phyloP scores from a whole-genome alignment of 208 protist genomes.

The Trypanosoma boissoni region DNA sequence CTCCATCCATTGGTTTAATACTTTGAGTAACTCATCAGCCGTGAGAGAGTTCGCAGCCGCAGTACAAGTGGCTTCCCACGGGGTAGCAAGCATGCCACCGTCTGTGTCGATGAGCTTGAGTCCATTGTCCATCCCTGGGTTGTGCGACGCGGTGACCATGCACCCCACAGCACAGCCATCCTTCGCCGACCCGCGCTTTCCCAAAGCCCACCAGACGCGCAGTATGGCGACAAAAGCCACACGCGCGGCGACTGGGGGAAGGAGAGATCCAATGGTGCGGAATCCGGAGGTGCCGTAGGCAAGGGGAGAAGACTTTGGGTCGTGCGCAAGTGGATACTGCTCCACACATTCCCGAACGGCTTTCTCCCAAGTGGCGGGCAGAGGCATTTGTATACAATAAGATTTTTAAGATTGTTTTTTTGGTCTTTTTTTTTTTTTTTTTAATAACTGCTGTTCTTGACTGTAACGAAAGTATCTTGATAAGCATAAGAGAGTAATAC shows the following conservation, averaged over 20 bases:
- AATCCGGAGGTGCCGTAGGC: slow-evolving; percentile 84
- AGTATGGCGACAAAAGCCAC: slow-evolving; percentile 57
- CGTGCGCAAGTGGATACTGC: slow-evolving; percentile 43
- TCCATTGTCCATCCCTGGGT: slow-evolving; percentile 80
- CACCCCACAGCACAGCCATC: slow-evolving; percentile 41
- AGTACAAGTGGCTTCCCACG: slow-evolving; percentile 70
- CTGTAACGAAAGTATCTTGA: too few relatives aligned
- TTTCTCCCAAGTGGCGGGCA: neutral
- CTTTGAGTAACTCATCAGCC: slow-evolving; percentile 40
- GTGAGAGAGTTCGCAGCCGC: slow-evolving; percentile 49
- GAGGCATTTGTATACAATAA: neutral
- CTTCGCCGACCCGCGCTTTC: slow-evolving; percentile 3
- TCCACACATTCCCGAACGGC: slow-evolving; percentile 24
- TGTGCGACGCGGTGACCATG: slow-evolving; percentile 90
- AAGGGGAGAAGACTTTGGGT: slow-evolving; percentile 23
- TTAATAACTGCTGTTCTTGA: too few relatives aligned
- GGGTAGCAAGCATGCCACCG: slow-evolving; percentile 65
- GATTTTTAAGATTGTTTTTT: too few relatives aligned
- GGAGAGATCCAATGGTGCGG: slow-evolving; percentile 36
- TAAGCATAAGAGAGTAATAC: neutral
- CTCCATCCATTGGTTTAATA: slow-evolving; percentile 37
- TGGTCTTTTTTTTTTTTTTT: too few relatives aligned
- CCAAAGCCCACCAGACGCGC: slow-evolving; percentile 33
- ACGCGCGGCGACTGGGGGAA: slow-evolving; percentile 61
- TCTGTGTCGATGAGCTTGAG: slow-evolving; percentile 86